A percentile compares a stretch with the other conserved stretches of the same genome.
Evolutionary conservation across 139 green algal genomes (phyloP).

Genomic region (Nannochloris sp.): DNA sequence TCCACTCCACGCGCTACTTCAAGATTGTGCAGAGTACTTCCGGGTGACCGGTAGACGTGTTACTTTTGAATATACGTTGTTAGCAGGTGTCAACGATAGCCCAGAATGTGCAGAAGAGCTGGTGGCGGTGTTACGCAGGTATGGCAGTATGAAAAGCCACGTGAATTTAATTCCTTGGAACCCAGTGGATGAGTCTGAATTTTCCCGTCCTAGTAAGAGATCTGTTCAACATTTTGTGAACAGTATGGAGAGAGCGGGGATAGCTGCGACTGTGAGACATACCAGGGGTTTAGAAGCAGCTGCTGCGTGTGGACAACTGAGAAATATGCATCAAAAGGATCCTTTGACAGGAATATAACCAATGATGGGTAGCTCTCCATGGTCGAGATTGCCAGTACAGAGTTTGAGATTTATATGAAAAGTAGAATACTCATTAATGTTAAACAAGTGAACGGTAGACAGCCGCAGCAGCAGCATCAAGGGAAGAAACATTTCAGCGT

Average conservation of each 20-base stretch:
- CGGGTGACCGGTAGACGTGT: conserved; percentile 72
- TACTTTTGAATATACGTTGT: conserved; percentile 96
- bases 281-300: conserved; percentile 83
- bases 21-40: conserved; percentile 71
- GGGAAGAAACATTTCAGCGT: no score
- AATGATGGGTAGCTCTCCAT: no score
- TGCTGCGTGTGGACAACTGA: conserved; percentile 93
- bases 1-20: conserved; percentile 72
- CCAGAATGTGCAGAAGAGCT: conserved; percentile 67
- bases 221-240: conserved; percentile 45
- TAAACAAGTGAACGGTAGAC: no score
- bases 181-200: conserved; percentile 82
- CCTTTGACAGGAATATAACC: conserved; percentile 49
- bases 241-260: conserved; percentile 48
- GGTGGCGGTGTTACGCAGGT: conserved; percentile 50
- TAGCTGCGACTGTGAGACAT: conserved; percentile 53
- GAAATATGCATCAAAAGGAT: conserved; percentile 85
- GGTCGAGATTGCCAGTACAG: no score
- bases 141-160: conserved; percentile 58
- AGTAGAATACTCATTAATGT: no score
- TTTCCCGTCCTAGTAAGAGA: conserved; percentile 49
- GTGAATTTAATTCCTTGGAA: conserved; percentile 98
- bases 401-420: no score
- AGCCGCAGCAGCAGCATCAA: neutral
- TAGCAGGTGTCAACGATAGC: conserved; percentile 76